Base-by-base conservation (phyloP, 139 green algal species). In the Tetraselmis chui region DNA sequence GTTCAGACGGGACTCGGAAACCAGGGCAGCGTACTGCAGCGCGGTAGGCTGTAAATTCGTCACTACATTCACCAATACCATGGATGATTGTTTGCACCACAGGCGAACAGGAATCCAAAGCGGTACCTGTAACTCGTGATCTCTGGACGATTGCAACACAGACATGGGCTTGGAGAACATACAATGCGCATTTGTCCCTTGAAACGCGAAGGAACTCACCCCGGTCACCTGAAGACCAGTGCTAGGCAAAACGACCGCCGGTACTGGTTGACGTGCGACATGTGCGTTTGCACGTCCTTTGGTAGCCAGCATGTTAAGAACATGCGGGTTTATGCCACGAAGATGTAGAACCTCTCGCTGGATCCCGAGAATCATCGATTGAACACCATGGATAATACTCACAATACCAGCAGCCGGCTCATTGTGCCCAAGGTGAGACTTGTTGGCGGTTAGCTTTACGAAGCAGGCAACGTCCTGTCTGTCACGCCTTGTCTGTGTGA, bases 161-260 rank as follows among this genome's bases (percentile, higher is more conserved):
- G n/a, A n/a, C n/a, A n/a, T n/a, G n/a, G n/a, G n/a, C n/a, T n/a
- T n/a, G 18, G 78, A 45, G 26, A 92, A 31, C 5, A 94, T 81
- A 5, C 81, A 85, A 78, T 95, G 90, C 0, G 90, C 91, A 76
- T 96, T 96, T 45, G 92, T 94, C 76, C 92, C 92, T 77, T 95
- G 91, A 84, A 96, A 96, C 1, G 92, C 92, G 82, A 96, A 96
- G 22, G 89, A 90, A 75, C 89, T 94, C 22, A 92, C 84, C 76
- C 89, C 91, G 0, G 28, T 67, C 45, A 67, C 5, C 5, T 67
- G 5, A 25, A 22, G 76, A 23, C 18, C 45, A 67, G 45, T 18
- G 45, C 5, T 18, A 18, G 45, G 45, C 45, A 18, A 67, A 18
- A 5, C 18, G 45, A 5, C 18, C 11, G 45, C 45, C 18, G 45